These are phyloP conservation scores for Gossypium sturtianum DNA, from an alignment of 345 rosid genomes.

Conservation along the genomic window DNA sequence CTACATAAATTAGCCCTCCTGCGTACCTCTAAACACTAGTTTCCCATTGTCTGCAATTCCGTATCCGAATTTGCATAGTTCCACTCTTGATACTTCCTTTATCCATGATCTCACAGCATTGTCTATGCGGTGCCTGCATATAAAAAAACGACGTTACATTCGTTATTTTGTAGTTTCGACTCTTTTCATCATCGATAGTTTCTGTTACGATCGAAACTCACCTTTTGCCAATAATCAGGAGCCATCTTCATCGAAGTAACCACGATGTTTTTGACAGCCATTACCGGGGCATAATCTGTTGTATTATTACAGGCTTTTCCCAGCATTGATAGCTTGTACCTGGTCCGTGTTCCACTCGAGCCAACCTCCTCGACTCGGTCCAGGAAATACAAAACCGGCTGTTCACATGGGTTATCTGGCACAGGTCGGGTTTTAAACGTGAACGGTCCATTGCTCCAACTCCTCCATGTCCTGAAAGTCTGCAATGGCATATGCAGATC, in stretches of 20 bases:
- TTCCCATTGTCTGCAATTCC: slow-evolving; percentile 54
- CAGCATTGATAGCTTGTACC: slow-evolving; percentile 28
- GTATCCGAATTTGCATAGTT: slow-evolving; percentile 47
- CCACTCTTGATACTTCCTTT: slow-evolving; percentile 25
- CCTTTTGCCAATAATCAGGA: slow-evolving; percentile 64
- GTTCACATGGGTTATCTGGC: slow-evolving; percentile 40
- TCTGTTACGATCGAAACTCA: slow-evolving; percentile 9
- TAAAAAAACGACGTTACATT: neutral
- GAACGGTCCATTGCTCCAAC: slow-evolving; percentile 55
- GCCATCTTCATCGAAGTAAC: slow-evolving; percentile 55
- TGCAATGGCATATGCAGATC: slow-evolving; percentile 50
- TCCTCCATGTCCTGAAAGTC: slow-evolving; percentile 78
- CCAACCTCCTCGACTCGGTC: slow-evolving; percentile 41
- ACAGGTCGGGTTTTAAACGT: slow-evolving; percentile 57
- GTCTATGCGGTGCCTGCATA: slow-evolving; percentile 50
- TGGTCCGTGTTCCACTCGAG: slow-evolving; percentile 41
- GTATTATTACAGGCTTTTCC: slow-evolving; percentile 34
- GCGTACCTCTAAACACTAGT: slow-evolving; percentile 18
- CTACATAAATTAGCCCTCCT: neutral
- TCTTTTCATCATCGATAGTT: neutral
- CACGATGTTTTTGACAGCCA: slow-evolving; percentile 35
- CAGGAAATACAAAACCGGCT: slow-evolving; percentile 53
- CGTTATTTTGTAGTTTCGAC: neutral
- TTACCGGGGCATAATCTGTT: slow-evolving; percentile 24
- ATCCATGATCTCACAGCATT: slow-evolving; percentile 54